These are phyloP conservation scores for Ceratobasidium sp. DNA, from an alignment of 1,284 basidiomycete genomes.

Conservation along the genomic window DNA sequence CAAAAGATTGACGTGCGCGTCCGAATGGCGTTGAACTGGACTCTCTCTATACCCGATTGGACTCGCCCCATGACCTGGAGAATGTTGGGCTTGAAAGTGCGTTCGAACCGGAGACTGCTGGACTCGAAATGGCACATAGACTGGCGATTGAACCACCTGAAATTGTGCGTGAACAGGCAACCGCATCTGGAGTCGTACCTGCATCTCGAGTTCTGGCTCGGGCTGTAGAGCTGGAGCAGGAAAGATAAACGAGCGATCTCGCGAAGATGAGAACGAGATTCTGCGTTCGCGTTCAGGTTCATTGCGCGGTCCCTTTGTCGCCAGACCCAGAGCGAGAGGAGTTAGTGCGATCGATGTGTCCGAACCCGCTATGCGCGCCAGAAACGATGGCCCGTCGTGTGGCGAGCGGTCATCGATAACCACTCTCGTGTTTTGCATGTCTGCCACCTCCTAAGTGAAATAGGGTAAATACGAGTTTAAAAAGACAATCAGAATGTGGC, in stretches of 20 bases:
- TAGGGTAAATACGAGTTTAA: constrained; percentile 8
- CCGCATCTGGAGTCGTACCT: background rate
- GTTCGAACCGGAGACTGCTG: background rate
- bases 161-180: background rate
- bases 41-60: background rate
- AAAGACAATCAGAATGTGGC: background rate
- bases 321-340: too few species aligned
- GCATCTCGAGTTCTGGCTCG: constrained; percentile 3
- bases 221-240: background rate
- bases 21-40: constrained; percentile 13
- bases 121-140: background rate
- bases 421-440: background rate
- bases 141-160: background rate
- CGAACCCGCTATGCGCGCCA: background rate
- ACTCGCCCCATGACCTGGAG: too few species aligned
- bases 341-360: background rate
- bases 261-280: background rate
- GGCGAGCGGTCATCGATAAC: constrained; percentile 39
- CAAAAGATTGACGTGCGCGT: constrained; percentile 31
- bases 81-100: background rate
- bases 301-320: background rate
- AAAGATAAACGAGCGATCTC: constrained; percentile 30
- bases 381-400: constrained; percentile 5
- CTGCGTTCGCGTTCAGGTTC: constrained; percentile 13
- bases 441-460: background rate